These are phyloP conservation scores for Xerophyta viscosa DNA, from an alignment of 106 monocot species.

Conservation along the genomic window DNA sequence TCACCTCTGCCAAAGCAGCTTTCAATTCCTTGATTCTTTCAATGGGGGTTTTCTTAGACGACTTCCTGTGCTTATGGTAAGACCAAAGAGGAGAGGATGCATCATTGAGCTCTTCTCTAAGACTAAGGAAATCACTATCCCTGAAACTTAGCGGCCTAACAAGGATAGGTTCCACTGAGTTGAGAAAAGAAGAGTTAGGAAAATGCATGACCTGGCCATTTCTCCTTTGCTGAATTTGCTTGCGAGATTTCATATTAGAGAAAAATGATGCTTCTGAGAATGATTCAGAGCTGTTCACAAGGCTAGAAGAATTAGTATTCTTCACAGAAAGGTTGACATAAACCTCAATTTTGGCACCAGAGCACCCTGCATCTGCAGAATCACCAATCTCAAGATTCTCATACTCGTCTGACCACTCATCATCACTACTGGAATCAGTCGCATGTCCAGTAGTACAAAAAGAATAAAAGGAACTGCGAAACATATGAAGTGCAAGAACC, in stretches of 20 bases:
- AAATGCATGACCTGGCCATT: not conserved
- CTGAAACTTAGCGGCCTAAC: conserved; percentile 13
- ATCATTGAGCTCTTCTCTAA: conserved; percentile 20
- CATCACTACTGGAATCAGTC: not conserved
- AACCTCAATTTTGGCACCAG: conserved; percentile 1
- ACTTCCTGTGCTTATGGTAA: conserved; percentile 19
- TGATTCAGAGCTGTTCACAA: conserved; percentile 3
- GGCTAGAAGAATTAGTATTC: not conserved
- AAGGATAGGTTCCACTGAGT: conserved; percentile 7
- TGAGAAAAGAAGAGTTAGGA: conserved; percentile 6
- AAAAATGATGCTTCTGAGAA: not conserved
- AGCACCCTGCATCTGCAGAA: conserved; percentile 6
- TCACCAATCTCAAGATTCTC: conserved; percentile 7
- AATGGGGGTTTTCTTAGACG: conserved; percentile 23
- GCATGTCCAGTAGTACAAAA: conserved; percentile 13
- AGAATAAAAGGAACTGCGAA: conserved; percentile 24
- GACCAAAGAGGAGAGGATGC: conserved; percentile 21
- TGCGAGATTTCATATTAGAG: not conserved
- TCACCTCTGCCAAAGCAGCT: conserved; percentile 36
- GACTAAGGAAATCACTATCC: conserved; percentile 17
- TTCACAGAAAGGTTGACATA: conserved; percentile 11
- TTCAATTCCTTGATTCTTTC: conserved; percentile 49
- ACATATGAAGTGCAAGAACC: not conserved
- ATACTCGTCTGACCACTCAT: not conserved
- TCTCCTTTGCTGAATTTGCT: not conserved